Conservation (phyloP, 768 basidiomycete species). For the Candolleomyces eurysporus region DNA sequence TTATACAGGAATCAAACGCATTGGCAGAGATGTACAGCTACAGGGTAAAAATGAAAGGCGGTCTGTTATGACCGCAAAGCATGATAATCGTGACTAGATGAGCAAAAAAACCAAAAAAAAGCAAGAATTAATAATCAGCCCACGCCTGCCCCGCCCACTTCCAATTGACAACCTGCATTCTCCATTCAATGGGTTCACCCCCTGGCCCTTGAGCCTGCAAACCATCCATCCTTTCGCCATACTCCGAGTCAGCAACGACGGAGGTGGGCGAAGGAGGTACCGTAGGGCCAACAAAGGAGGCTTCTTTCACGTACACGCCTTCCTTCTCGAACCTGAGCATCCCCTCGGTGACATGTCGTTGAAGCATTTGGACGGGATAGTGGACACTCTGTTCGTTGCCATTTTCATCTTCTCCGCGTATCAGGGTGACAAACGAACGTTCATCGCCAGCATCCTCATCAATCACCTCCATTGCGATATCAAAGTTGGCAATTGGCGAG, state of each 20-base stretch:
- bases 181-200: conserved; percentile 33
- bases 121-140: conserved; percentile 4
- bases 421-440: conserved; percentile 6
- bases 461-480: conserved; percentile 5
- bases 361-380: conserved; percentile 33
- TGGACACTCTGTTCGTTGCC: conserved; percentile 8
- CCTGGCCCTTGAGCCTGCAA: conserved; percentile 6
- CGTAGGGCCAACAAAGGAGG: not conserved
- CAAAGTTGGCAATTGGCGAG: conserved; percentile 2
- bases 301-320: conserved; percentile 34
- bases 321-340: conserved; percentile 40
- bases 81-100: conserved; percentile 4
- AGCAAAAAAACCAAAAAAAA: not conserved
- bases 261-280: not conserved
- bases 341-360: conserved; percentile 30
- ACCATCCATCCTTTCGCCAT: not conserved
- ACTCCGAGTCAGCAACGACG: conserved; percentile 12
- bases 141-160: conserved; percentile 29
- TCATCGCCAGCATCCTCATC: conserved; percentile 4
- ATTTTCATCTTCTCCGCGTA: conserved; percentile 10
- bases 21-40: not conserved
- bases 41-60: not conserved
- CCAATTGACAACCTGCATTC: conserved; percentile 40
- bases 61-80: not conserved
- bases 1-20: too few species aligned